phyloP scores from a whole-genome alignment of 129 eudicot genomes.

The Scalesia atractyloides region DNA sequence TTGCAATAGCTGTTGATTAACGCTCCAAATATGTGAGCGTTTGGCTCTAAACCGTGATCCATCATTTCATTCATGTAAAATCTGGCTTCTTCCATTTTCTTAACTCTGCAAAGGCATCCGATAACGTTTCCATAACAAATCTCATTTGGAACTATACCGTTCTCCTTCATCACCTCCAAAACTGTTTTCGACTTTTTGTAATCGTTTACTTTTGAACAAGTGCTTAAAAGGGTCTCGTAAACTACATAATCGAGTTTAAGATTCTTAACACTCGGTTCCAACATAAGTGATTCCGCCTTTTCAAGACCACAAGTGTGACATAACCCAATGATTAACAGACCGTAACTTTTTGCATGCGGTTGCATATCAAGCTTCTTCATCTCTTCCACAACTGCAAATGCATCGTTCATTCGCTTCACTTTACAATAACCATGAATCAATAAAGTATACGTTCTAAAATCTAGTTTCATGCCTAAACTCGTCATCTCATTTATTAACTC shows the following conservation, averaged over 20 bases:
- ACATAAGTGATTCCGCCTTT: conserved; percentile 38
- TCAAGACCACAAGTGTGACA: conserved; percentile 57
- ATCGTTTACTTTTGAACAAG: conserved; percentile 29
- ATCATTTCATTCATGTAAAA: conserved; percentile 39
- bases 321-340: conserved; percentile 57
- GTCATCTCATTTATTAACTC: conserved; percentile 53
- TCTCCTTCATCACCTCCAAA: conserved; percentile 37
- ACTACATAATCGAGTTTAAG: conserved; percentile 21
- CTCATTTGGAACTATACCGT: conserved; percentile 21
- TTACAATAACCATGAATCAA: conserved; percentile 62
- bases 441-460: conserved; percentile 48
- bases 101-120: conserved; percentile 29
- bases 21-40: conserved; percentile 27
- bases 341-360: conserved; percentile 53
- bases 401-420: conserved; percentile 52
- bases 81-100: conserved; percentile 43
- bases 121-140: conserved; percentile 29
- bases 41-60: conserved; percentile 41
- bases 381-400: conserved; percentile 54
- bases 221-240: conserved; percentile 31
- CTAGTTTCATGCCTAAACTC: conserved; percentile 44
- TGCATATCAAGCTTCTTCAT: conserved; percentile 64
- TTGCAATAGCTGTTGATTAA: conserved; percentile 39
- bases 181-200: conserved; percentile 17
- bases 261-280: conserved; percentile 24